Conservation (phyloP, 768 basidiomycete genomes). For the Trametes cubensis region DNA sequence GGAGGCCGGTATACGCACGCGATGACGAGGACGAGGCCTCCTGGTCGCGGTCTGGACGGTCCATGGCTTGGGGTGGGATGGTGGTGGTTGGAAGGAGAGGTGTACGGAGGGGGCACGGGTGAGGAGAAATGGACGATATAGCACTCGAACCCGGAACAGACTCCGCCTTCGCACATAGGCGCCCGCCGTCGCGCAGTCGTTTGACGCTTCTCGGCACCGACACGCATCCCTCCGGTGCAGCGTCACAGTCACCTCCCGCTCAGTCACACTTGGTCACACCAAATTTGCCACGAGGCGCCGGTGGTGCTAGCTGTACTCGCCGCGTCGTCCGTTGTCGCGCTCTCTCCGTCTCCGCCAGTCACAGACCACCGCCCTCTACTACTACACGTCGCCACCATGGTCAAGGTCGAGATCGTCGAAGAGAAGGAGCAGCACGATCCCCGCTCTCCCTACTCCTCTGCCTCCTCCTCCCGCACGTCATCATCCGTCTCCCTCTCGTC, state of each 20-base stretch:
- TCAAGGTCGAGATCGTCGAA: slow-evolving; percentile 90
- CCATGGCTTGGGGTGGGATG: slow-evolving; percentile 23
- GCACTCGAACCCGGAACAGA: slow-evolving; percentile 19
- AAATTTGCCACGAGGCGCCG: slow-evolving; percentile 2
- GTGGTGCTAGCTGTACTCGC: not conserved
- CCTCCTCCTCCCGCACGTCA: slow-evolving; percentile 72
- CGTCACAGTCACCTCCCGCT: slow-evolving; percentile 6
- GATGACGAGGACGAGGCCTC: slow-evolving; percentile 17
- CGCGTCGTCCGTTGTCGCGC: not conserved
- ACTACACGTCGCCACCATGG: slow-evolving; percentile 56
- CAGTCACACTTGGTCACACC: slow-evolving; percentile 13
- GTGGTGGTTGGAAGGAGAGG: slow-evolving; percentile 6
- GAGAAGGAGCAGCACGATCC: slow-evolving; percentile 65
- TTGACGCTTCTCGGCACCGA: slow-evolving; percentile 24
- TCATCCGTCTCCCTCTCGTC: slow-evolving; percentile 80
- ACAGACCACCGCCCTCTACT: slow-evolving; percentile 9
- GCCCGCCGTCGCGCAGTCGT: slow-evolving; percentile 14
- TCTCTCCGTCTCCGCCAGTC: not conserved
- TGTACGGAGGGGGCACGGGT: slow-evolving; percentile 2
- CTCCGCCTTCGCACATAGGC: slow-evolving; percentile 21
- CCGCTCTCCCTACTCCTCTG: slow-evolving; percentile 72
- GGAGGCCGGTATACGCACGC: slow-evolving; percentile 16
- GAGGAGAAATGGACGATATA: slow-evolving; percentile 21
- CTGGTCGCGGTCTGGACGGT: slow-evolving; percentile 17
- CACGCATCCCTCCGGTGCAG: slow-evolving; percentile 5